phyloP scores from a whole-genome alignment of 768 basidiomycete genomes.

The Strobilomyces dryophilus region DNA sequence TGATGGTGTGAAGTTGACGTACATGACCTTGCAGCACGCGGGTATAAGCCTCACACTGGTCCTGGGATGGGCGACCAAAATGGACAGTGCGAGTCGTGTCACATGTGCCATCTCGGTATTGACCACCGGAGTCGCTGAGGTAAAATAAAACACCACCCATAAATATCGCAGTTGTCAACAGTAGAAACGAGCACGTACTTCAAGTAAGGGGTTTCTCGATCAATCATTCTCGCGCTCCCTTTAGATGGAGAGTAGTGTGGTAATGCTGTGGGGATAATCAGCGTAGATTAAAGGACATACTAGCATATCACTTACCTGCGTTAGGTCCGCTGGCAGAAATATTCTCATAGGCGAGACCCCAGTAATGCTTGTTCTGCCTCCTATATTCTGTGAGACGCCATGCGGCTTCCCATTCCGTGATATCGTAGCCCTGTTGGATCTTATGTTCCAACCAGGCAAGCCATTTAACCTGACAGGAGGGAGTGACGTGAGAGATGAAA shows the following conservation, averaged over 20 bases:
- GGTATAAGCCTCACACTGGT: slow-evolving; percentile 89
- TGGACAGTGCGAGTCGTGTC: slow-evolving; percentile 80
- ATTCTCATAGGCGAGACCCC: slow-evolving; percentile 85
- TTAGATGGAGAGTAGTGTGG: slow-evolving; percentile 89
- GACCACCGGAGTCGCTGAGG: slow-evolving; percentile 84
- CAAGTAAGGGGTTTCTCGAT: slow-evolving; percentile 78
- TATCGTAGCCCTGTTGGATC: slow-evolving; percentile 68
- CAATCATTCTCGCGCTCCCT: slow-evolving; percentile 65
- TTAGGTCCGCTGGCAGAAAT: slow-evolving; percentile 90
- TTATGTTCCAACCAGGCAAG: slow-evolving; percentile 89
- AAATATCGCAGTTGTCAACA: slow-evolving; percentile 12
- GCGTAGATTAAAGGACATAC: background rate
- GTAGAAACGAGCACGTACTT: slow-evolving; percentile 51
- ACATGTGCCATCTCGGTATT: slow-evolving; percentile 87
- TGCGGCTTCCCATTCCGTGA: slow-evolving; percentile 91
- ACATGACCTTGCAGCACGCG: slow-evolving; percentile 96
- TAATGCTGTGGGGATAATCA: slow-evolving; percentile 46
- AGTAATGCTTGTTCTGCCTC: slow-evolving; percentile 64
- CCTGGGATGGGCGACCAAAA: slow-evolving; percentile 82
- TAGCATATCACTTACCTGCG: slow-evolving; percentile 46
- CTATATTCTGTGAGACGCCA: slow-evolving; percentile 78
- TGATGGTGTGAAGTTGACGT: slow-evolving; percentile 35
- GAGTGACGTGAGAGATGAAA: slow-evolving; percentile 11
- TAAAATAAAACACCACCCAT: slow-evolving; percentile 11
- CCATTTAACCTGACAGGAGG: slow-evolving; percentile 64